A percentile compares a stretch with the other conserved stretches of the same genome.
phyloP scores from a whole-genome alignment of 2,329 filamentous ascomycete species.

The Coleophoma cylindrospora region DNA sequence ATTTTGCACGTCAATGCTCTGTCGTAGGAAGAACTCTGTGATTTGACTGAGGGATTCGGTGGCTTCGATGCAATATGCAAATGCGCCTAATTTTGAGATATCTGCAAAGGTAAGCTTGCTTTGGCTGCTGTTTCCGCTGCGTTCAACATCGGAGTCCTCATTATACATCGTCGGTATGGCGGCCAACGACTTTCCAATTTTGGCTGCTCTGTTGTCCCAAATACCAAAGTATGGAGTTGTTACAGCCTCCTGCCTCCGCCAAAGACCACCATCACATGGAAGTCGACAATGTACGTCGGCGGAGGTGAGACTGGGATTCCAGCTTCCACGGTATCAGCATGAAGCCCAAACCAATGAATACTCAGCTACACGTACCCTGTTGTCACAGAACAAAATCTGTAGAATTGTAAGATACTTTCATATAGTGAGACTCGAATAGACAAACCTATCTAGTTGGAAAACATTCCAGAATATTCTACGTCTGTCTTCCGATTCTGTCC shows the following conservation, averaged over 20 bases:
- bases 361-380: conserved; percentile 8
- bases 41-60: conserved; percentile 38
- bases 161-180: conserved; percentile 17
- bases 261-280: conserved; percentile 23
- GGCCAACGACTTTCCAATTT: conserved; percentile 23
- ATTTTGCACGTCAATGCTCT: conserved; percentile 33
- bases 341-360: no score
- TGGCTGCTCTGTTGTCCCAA: conserved; percentile 24
- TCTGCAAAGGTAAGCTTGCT: conserved; percentile 19
- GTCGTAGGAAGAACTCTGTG: conserved; percentile 39
- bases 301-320: conserved; percentile 25
- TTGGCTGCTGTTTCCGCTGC: no score
- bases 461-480: conserved; percentile 27
- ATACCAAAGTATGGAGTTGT: conserved; percentile 27
- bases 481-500: conserved; percentile 24
- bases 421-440: neutral
- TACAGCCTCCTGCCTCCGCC: conserved; percentile 20
- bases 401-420: neutral
- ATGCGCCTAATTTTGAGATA: conserved; percentile 35
- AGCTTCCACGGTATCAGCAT: conserved; percentile 1
- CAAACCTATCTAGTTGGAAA: conserved; percentile 28
- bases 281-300: conserved; percentile 25
- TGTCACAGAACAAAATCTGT: conserved; percentile 21
- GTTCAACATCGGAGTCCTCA: conserved; percentile 5
- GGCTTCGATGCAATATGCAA: conserved; percentile 41